Evolutionary conservation across 768 basidiomycete genomes (phyloP), one percentile per base, ranked within the genome.

Genomic region (Boletus tylopilopsis): DNA sequence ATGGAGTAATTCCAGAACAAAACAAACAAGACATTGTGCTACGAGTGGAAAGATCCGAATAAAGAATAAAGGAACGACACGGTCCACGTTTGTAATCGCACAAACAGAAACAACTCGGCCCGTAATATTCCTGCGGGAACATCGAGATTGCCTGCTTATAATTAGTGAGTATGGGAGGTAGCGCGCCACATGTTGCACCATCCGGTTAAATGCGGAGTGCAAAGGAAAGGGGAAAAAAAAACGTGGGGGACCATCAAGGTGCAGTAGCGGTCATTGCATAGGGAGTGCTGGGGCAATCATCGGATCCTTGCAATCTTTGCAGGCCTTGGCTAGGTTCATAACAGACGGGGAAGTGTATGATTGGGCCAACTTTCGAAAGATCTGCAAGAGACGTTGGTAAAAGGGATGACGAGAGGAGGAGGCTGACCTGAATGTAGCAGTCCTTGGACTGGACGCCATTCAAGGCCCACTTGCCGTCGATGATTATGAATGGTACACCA

Each of bases 401-500:
- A 9, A 16, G 39, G 8, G 15, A 8, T 37, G 13, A 41, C 1
- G 51, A 19, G 22, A 49, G 39, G 8, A 27, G 4, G n/a, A 12
- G n/a, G 19, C 67, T 35, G 39, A 73, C 74, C 61, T 69, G 64
- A 25, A 66, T 49, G 52, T 73, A 77, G 37, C 66, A 69, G 16
- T 76, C 75, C 33, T 57, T 58, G 9, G 68, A 47, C 50, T 78
- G 77, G 9, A 72, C 73, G n/a, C 76, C 76, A 15, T 68, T 71
- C 45, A 77, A 37, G 15, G 73, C 76, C 68, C 72, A 77, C 42
- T 69, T 73, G 11, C 69, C 66, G 33, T 77, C 69, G 27, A 77
- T 68, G 50, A 79, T 73, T 47, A 76, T 70, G 61, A 77, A 79
- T 0, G 79, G 79, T 1, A 80, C 77, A 30, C 79, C 79, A 1